phyloP scores from a whole-genome alignment of 2,329 filamentous ascomycete genomes.

The Fusarium pseudograminearum region DNA sequence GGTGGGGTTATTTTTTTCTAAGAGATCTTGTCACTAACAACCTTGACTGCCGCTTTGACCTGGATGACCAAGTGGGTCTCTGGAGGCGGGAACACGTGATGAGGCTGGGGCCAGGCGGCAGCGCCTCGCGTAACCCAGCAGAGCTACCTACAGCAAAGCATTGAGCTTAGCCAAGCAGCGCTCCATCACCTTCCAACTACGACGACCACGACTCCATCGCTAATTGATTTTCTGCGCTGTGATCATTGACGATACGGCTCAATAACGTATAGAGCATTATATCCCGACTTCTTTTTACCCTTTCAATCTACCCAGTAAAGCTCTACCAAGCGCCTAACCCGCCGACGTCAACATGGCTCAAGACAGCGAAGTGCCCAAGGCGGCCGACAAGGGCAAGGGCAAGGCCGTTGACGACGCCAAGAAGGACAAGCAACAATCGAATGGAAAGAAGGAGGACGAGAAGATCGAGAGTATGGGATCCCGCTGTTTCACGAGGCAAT shows the following conservation, averaged over 20 bases:
- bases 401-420: slow-evolving; percentile 82
- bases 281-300: slow-evolving; percentile 11
- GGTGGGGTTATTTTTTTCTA: slow-evolving; percentile 49
- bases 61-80: slow-evolving; percentile 11
- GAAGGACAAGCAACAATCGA: slow-evolving; percentile 75
- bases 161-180: slow-evolving; percentile 55
- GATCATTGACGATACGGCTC: slow-evolving; percentile 22
- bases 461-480: slow-evolving; percentile 61
- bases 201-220: slow-evolving; percentile 42
- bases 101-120: slow-evolving; percentile 56
- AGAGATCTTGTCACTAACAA: slow-evolving; percentile 49
- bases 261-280: slow-evolving; percentile 11
- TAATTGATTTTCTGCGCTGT: slow-evolving; percentile 30
- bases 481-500: slow-evolving; percentile 22
- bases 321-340: slow-evolving; percentile 47
- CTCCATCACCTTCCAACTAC: slow-evolving; percentile 56
- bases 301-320: slow-evolving; percentile 39
- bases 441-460: slow-evolving; percentile 84
- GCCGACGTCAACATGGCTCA: slow-evolving; percentile 80
- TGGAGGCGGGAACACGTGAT: slow-evolving; percentile 47
- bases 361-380: slow-evolving; percentile 86
- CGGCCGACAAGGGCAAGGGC: slow-evolving; percentile 94
- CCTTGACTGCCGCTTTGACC: slow-evolving; percentile 5
- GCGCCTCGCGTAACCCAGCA: slow-evolving; percentile 60
- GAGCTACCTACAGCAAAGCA: slow-evolving; percentile 52